These are phyloP conservation scores for Sporothrix protearum DNA, from an alignment of 2,329 filamentous ascomycete species.

Conservation along the genomic window DNA sequence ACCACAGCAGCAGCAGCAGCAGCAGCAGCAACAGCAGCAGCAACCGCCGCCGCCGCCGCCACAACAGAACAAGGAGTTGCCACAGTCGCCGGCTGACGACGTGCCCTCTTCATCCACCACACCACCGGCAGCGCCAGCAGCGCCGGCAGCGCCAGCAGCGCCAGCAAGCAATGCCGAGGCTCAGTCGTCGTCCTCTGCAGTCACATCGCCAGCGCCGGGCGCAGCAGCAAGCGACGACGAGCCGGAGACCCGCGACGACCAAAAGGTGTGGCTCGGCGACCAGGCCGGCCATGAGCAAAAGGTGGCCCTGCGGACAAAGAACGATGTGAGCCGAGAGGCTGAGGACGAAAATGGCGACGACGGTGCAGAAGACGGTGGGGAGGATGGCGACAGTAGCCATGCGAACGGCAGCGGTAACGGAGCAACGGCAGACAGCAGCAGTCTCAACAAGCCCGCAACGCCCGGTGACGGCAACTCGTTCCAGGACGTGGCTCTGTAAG, in stretches of 20 bases:
- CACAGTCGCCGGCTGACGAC: conserved; percentile 18
- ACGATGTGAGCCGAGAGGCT: conserved; percentile 27
- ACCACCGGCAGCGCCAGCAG: no score
- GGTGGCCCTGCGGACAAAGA: conserved; percentile 47
- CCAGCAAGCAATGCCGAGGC: not conserved
- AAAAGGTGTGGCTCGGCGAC: conserved; percentile 56
- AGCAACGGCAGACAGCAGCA: conserved; percentile 17
- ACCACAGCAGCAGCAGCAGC: conserved; percentile 5
- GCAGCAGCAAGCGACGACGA: not conserved
- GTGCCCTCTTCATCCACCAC: no score
- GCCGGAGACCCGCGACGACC: conserved; percentile 42
- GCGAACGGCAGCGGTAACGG: conserved; percentile 2
- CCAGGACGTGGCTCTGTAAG: conserved; percentile 58
- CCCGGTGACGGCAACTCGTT: conserved; percentile 58
- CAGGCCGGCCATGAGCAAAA: conserved; percentile 48
- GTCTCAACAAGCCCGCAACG: conserved; percentile 35
- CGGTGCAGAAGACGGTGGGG: conserved; percentile 28
- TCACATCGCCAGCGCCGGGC: conserved; percentile 31
- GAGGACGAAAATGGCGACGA: conserved; percentile 25
- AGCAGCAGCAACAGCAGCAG: no score
- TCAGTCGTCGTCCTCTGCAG: conserved; percentile 13
- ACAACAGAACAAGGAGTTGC: conserved; percentile 33
- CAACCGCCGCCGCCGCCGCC: conserved; percentile 20
- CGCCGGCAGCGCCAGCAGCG: conserved; percentile 18
- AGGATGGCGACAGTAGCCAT: conserved; percentile 30